phyloP scores from a whole-genome alignment of 1,284 basidiomycete species.

The Irpex rosettiformis region DNA sequence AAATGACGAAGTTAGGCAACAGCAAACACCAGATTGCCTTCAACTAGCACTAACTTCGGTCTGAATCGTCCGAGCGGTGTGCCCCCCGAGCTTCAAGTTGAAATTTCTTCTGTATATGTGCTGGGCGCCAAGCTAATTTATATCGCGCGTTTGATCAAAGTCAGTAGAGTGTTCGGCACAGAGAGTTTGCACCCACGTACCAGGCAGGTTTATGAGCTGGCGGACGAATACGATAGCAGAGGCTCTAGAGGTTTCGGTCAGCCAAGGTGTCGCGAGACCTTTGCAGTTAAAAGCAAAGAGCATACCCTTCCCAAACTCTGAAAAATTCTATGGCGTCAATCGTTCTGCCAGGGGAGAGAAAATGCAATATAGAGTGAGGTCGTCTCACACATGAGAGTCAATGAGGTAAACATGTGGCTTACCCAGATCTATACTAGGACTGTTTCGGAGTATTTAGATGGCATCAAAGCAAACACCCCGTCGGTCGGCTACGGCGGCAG shows the following conservation, averaged over 20 bases:
- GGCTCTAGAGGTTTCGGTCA: not conserved
- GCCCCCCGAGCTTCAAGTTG: too few species aligned
- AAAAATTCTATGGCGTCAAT: not conserved
- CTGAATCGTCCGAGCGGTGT: not conserved
- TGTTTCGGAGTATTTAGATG: not conserved
- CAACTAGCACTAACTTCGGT: constrained; percentile 1
- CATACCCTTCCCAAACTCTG: not conserved
- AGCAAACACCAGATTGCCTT: not conserved
- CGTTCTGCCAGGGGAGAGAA: not conserved
- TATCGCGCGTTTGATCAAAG: not conserved
- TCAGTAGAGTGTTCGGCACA: not conserved
- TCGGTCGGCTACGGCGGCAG: not conserved
- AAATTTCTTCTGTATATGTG: not conserved
- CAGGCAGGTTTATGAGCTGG: not conserved
- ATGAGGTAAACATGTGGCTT: not conserved
- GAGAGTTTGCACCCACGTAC: not conserved
- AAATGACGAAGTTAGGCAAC: not conserved
- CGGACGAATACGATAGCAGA: not conserved
- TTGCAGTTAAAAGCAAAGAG: not conserved
- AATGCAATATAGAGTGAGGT: not conserved
- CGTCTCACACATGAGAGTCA: not conserved
- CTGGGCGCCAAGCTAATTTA: not conserved
- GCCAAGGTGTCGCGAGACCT: not conserved
- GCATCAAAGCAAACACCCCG: not conserved
- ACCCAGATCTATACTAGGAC: constrained; percentile 1